Evolutionary conservation across 164 flowering plant genomes (phyloP).

Genomic region (Berberis thunbergii): DNA sequence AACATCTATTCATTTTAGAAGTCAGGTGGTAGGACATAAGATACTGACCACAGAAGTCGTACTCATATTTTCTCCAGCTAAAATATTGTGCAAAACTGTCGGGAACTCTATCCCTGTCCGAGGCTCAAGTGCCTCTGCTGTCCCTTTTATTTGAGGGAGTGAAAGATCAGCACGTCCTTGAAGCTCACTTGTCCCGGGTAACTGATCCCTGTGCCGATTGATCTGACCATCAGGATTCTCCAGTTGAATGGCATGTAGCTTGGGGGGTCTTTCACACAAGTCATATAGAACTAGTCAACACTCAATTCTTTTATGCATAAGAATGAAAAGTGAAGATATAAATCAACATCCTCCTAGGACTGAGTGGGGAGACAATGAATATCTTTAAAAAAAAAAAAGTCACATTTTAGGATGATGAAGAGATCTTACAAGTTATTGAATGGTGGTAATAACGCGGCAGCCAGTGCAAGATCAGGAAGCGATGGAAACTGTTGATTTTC

Average conservation of each 20-base stretch:
- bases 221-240: constrained; percentile 33
- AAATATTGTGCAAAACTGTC: constrained; percentile 31
- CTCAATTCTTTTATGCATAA: too few relatives aligned
- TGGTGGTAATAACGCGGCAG: constrained; percentile 61
- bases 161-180: constrained; percentile 33
- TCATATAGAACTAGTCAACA: not conserved
- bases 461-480: constrained; percentile 52
- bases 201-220: constrained; percentile 28
- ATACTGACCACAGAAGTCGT: constrained; percentile 51
- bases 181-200: constrained; percentile 40
- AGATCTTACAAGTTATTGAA: too few relatives aligned
- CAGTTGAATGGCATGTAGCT: constrained; percentile 34
- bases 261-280: constrained; percentile 34
- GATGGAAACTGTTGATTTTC: constrained; percentile 40
- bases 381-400: too few relatives aligned
- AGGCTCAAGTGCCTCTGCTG: constrained; percentile 55
- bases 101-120: constrained; percentile 91
- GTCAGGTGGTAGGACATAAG: not conserved
- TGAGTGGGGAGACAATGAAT: too few relatives aligned
- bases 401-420: too few relatives aligned
- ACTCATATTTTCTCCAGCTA: constrained; percentile 26
- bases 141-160: constrained; percentile 38
- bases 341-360: too few relatives aligned
- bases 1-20: not conserved
- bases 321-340: too few relatives aligned